Conservation (phyloP, 495 filamentous ascomycete species). For the Neurospora tetrasperma region DNA sequence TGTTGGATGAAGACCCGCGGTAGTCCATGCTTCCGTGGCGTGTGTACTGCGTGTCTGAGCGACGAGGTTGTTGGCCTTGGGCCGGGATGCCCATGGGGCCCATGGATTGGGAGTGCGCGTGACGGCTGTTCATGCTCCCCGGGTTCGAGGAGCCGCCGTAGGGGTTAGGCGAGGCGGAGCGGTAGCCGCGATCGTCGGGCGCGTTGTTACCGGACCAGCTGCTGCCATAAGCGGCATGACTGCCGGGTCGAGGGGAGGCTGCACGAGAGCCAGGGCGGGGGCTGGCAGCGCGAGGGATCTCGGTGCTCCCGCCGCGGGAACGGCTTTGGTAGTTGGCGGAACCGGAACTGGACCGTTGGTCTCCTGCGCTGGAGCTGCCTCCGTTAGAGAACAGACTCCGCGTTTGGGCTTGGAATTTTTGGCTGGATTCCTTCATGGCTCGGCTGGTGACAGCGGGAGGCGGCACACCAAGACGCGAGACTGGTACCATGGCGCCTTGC, state of each 20-base stretch:
- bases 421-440: conserved; percentile 87
- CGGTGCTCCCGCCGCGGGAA: conserved; percentile 30
- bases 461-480: conserved; percentile 74
- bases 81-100: conserved; percentile 4
- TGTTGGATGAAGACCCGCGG: not conserved
- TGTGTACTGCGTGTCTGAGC: not conserved
- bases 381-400: conserved; percentile 55
- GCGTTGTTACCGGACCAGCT: conserved; percentile 9
- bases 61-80: not conserved
- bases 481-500: conserved; percentile 63
- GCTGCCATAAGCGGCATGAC: not conserved
- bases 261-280: conserved; percentile 37
- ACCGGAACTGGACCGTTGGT: conserved; percentile 37
- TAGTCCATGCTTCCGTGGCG: not conserved
- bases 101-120: conserved; percentile 15
- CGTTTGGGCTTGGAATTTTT: conserved; percentile 75
- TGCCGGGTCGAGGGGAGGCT: not conserved
- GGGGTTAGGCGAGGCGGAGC: conserved; percentile 42
- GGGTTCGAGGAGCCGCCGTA: conserved; percentile 27
- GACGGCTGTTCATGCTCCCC: not conserved
- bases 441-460: conserved; percentile 84
- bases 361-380: conserved; percentile 13
- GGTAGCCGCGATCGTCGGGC: conserved; percentile 19
- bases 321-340: conserved; percentile 8
- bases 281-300: conserved; percentile 40